Evolutionary conservation across 1,139 yeast genomes (phyloP).

Genomic region (Candida glucosophila): DNA sequence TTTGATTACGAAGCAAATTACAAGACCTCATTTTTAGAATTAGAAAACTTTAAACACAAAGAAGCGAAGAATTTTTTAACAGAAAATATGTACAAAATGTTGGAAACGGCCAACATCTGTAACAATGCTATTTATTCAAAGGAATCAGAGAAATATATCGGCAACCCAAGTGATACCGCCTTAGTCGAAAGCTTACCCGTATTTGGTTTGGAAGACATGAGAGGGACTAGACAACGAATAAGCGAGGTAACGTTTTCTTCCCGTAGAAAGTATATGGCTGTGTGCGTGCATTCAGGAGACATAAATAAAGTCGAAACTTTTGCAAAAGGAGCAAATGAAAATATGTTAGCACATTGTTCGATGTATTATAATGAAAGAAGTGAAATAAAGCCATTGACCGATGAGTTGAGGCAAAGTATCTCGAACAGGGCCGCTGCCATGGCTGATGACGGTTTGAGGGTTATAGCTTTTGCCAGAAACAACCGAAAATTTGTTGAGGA

Average conservation of each 20-base stretch:
- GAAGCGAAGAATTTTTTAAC: conserved; percentile 7
- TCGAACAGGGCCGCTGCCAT: conserved; percentile 22
- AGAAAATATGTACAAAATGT: conserved; percentile 5
- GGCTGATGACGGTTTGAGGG: conserved; percentile 38
- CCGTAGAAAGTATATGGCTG: conserved; percentile 81
- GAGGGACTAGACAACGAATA: conserved; percentile 49
- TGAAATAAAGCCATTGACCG: conserved; percentile 42
- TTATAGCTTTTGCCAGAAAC: conserved; percentile 30
- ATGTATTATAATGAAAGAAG: conserved; percentile 54
- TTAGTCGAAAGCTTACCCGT: conserved; percentile 63
- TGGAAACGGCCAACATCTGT: conserved; percentile 27
- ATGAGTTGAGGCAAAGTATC: conserved; percentile 27
- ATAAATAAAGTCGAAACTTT: conserved; percentile 46
- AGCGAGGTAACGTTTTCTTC: conserved; percentile 84
- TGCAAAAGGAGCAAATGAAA: conserved; percentile 88
- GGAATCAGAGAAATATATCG: conserved; percentile 67
- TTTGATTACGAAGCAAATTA: conserved; percentile 44
- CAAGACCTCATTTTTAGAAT: conserved; percentile 32
- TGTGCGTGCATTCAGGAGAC: conserved; percentile 53
- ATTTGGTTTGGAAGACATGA: conserved; percentile 63
- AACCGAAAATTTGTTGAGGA: conserved; percentile 15
- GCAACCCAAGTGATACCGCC: conserved; percentile 93
- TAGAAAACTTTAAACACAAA: conserved; percentile 7
- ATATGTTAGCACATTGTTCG: conserved; percentile 53
- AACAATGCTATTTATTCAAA: conserved; percentile 39